Base-by-base conservation (phyloP, 371 early-diverging fungal genomes). In the Mortierella sp. region DNA sequence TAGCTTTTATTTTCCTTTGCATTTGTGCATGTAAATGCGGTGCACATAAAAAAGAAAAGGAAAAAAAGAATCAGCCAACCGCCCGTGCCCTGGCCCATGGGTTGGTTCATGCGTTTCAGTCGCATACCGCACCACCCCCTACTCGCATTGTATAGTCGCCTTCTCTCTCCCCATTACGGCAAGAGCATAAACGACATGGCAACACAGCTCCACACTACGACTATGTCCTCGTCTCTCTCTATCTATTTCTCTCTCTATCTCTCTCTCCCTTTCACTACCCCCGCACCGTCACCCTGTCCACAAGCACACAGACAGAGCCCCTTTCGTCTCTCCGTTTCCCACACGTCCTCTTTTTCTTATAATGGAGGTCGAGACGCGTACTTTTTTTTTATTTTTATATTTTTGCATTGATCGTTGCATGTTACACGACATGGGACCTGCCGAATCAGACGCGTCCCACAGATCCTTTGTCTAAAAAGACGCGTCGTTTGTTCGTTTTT, bases 151-250 rank as follows among this genome's bases (percentile, higher is more conserved):
- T 29, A 26, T n/a, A n/a, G n/a, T 48, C 48, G 48, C 48, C 8
- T 48, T 48, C n/a, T 48, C 47, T 47, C 4, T 22, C 48, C n/a
- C 61, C 61, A 73, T 80, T 52, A 83, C 61, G 37, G 37, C 58
- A 22, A 22, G 7, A 61, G 61, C 61, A 61, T 61, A 22, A 34
- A 22, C 61, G 34, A 61, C 8, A 61, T 37, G 61, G 34, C 37
- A 86, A 76, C 85, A 90, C 72, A 85, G 85, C 73, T 86, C 34
- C 61, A 19, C 4, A 31, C 16, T 52, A 14, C 11, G 53, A 24
- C 31, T 11, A 94, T 47, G 75, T 94, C 16, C 7, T 55, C 31
- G n/a, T n/a, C n/a, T n/a, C n/a, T n/a, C n/a, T n/a, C n/a, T n/a
- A n/a, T n/a, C n/a, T n/a, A n/a, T n/a, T n/a, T n/a, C n/a, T n/a